Percentiles rank a stretch among this genome's conserved stretches.
Evolutionary conservation across 208 protist species (phyloP).

Genomic region (Phytomonas sp.): DNA sequence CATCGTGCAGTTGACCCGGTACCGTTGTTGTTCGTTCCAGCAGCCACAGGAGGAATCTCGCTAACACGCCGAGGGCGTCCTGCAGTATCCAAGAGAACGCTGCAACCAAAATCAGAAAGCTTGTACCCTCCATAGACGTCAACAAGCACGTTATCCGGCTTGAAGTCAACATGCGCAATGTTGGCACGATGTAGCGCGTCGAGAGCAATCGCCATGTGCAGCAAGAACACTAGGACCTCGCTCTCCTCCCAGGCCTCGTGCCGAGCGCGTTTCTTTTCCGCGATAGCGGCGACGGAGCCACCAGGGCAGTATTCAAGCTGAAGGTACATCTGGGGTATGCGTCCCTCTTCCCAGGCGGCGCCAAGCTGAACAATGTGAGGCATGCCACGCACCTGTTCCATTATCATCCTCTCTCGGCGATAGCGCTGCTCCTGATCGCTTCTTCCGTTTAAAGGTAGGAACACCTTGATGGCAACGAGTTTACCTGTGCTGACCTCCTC

Average conservation of each 20-base stretch:
- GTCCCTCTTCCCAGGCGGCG: conserved; percentile 71
- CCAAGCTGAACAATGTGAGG: conserved; percentile 76
- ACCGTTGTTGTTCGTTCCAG: not conserved
- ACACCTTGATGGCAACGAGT: conserved; percentile 73
- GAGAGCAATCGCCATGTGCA: conserved; percentile 82
- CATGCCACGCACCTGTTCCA: conserved; percentile 43
- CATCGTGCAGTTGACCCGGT: not conserved
- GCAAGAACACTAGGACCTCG: conserved; percentile 71
- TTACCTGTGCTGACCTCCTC: conserved; percentile 64
- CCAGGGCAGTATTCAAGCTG: conserved; percentile 82
- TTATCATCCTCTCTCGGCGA: conserved; percentile 52
- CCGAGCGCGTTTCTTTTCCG: conserved; percentile 29
- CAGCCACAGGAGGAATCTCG: not conserved
- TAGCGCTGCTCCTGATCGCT: conserved; percentile 36
- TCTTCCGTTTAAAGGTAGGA: conserved; percentile 25
- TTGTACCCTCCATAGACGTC: conserved; percentile 70
- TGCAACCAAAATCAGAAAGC: conserved; percentile 91
- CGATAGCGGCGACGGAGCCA: conserved; percentile 56
- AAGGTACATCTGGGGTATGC: conserved; percentile 62
- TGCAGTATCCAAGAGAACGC: conserved; percentile 52
- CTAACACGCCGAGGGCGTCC: conserved; percentile 28
- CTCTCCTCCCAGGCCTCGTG: conserved; percentile 52
- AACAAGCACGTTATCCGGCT: conserved; percentile 90
- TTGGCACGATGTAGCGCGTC: conserved; percentile 68
- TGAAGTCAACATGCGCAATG: conserved; percentile 92